Percentiles rank a stretch among this genome's conserved stretches.
These are phyloP conservation scores for Danielozyma ontarioensis DNA, from an alignment of 805 yeast species.

Conservation along the genomic window DNA sequence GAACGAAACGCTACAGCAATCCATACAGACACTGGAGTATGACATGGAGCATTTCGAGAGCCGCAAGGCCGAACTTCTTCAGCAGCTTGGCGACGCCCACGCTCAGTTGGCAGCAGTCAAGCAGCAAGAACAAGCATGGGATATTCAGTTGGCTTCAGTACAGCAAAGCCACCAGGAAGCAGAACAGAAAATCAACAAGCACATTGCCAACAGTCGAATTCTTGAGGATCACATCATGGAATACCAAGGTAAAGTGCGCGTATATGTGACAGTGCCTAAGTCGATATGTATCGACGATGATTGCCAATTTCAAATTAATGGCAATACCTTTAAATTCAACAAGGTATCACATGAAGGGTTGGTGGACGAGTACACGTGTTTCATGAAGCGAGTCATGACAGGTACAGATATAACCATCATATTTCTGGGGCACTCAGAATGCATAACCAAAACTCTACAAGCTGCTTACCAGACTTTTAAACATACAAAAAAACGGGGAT, in stretches of 20 bases:
- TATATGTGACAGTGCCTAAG: slow-evolving; percentile 13
- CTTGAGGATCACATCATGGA: slow-evolving; percentile 47
- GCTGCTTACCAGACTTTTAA: background rate
- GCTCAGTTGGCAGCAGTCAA: slow-evolving; percentile 12
- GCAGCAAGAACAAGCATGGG: slow-evolving; percentile 13
- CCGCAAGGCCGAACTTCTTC: slow-evolving; percentile 11
- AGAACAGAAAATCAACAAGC: slow-evolving; percentile 24
- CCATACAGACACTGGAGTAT: slow-evolving; percentile 9
- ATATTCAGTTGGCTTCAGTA: slow-evolving; percentile 12
- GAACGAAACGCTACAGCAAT: slow-evolving; percentile 2
- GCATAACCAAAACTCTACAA: background rate
- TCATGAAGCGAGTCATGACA: slow-evolving; percentile 12
- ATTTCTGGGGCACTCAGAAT: slow-evolving; percentile 10
- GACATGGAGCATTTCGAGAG: slow-evolving; percentile 13
- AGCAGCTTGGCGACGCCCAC: slow-evolving; percentile 15
- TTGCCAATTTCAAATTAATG: background rate
- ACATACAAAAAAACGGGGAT: background rate
- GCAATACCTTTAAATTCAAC: slow-evolving; percentile 9
- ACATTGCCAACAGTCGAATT: slow-evolving; percentile 33
- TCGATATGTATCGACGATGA: too few species aligned
- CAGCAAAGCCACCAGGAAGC: slow-evolving; percentile 15
- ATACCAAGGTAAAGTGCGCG: slow-evolving; percentile 20
- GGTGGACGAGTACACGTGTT: slow-evolving; percentile 15
- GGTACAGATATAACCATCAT: slow-evolving; percentile 15
- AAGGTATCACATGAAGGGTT: slow-evolving; percentile 12